Evolutionary conservation across 2,329 filamentous ascomycete genomes (phyloP), one percentile per base, ranked within the genome.

Genomic region (Aureobasidium sp.): DNA sequence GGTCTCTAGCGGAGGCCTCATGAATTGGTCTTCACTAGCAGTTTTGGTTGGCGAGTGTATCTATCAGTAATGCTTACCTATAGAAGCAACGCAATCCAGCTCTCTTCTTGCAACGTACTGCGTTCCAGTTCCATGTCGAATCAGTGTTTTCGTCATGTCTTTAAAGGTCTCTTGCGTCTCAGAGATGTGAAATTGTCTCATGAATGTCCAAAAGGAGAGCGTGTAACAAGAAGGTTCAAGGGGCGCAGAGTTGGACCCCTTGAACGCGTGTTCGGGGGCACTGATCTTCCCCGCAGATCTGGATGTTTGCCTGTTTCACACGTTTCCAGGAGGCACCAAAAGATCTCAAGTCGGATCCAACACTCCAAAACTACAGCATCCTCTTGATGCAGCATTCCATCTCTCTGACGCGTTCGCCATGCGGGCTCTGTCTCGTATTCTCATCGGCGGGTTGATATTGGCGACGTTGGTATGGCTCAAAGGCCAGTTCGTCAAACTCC

Each of bases 401-500:
- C 8, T 9, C 25, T 31, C 25, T 31, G 22, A 22, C 20, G 42
- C 25, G 29, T 57, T 57, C 39, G 55, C 41, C 29, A 59, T 59
- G 55, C 55, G 55, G n/a, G 55, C 55, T 8, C 4, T 47, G 27
- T 59, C 55, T 15, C 45, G 57, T 14, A 41, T 60, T 17, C 15
- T 60, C 27, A 7, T 60, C 8, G 41, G 45, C 36, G 57, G 44
- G 34, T 17, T 60, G 45, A 60, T 60, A 22, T 5, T 60, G n/a
- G 34, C 17, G n/a, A 51, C 57, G 34, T 36, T 60, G 57, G 25
- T 60, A 15, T 60, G 57, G 57, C 44, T 60, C 11, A 29, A n/a
- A 25, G 36, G 44, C 17, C 57, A 60, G n/a, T 49, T 60, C 25
- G 27, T 15, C 8, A 60, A 27, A n/a, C 57, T 60, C 4, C 57